Conservation (phyloP, 192 early-diverging fungal species). For the Fimicolochytrium jonesii region DNA sequence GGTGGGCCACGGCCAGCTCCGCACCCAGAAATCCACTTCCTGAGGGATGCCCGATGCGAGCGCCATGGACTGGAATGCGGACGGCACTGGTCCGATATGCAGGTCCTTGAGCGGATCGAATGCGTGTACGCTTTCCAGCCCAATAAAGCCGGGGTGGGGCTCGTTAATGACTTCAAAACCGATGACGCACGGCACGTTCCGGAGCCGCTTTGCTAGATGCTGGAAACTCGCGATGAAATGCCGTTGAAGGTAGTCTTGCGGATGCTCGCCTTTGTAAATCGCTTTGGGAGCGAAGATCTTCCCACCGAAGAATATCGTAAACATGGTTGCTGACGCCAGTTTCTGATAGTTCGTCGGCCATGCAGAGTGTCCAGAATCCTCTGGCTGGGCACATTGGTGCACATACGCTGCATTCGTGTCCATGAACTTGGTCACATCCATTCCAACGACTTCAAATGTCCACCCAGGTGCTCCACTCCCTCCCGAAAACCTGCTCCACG, state of each 20-base stretch:
- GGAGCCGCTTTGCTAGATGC: constrained; percentile 66
- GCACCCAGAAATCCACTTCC: constrained; percentile 71
- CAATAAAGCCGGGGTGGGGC: constrained; percentile 73
- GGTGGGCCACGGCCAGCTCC: constrained; percentile 73
- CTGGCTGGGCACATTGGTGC: constrained; percentile 44
- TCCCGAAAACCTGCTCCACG: constrained; percentile 65
- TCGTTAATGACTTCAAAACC: constrained; percentile 84
- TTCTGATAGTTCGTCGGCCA: constrained; percentile 91
- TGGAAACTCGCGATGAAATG: constrained; percentile 64
- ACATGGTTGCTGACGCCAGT: constrained; percentile 77
- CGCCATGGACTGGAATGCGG: constrained; percentile 71
- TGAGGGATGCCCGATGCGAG: constrained; percentile 66
- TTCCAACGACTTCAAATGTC: constrained; percentile 79
- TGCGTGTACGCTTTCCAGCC: constrained; percentile 47
- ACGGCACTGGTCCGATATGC: constrained; percentile 66
- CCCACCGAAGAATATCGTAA: constrained; percentile 75
- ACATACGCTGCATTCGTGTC: constrained; percentile 73
- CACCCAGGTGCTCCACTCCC: constrained; percentile 82
- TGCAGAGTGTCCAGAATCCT: constrained; percentile 44
- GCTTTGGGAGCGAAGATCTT: constrained; percentile 66
- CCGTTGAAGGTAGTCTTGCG: constrained; percentile 66
- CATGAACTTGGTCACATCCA: constrained; percentile 72
- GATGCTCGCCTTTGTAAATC: constrained; percentile 58
- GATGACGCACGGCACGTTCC: constrained; percentile 59
- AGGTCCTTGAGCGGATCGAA: constrained; percentile 66